Base-by-base conservation (phyloP, 768 basidiomycete species). In the Neoboletus brunneissimus region DNA sequence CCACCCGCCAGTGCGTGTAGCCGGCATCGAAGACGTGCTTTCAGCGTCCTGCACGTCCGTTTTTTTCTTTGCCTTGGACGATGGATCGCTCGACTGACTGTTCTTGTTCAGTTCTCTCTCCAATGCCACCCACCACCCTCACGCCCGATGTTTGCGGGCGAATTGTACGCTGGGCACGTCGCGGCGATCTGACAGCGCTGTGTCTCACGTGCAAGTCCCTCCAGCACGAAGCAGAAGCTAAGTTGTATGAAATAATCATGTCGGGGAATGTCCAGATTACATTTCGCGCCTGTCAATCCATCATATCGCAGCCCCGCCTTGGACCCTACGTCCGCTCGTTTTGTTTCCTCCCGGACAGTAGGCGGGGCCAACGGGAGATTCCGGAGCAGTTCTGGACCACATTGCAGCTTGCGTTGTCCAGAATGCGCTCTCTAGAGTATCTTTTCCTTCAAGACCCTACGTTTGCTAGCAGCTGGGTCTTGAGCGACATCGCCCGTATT, bases 161-260 rank as follows among this genome's bases (percentile, higher is more conserved):
- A 16, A 75, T 85, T 55, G 76, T 75, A 10, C 70, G 70, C 29
- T 74, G 74, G 60, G 58, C 70, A 8, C 58, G 66, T 22, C 58
- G 64, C 44, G 64, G 64, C 6, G 79, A 82, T 55, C 75, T 84
- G 25, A 54, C 68, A 0, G 65, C 75, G 11, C 74, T 85, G 44
- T 77, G 76, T 60, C 68, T 73, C 47, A 76, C 77, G 8, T 80
- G 68, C 65, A 82, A 77, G 67, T 62, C 75, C 11, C 69, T 85
- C 49, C 80, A 81, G 55, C 71, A 67, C 49, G 76, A 76, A 50
- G 80, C 83, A 34, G 81, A 83, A 61, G 59, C 68, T 18, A 70
- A 62, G 56, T 65, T 85, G 38, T 86, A 85, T 67, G 67, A 74
- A 22, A 54, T 64, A 23, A 52, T 82, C 54, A 63, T 71, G 57